Evolutionary conservation across 345 rosid genomes (phyloP), one percentile per base, ranked within the genome.

Genomic region (Syzygium grande): DNA sequence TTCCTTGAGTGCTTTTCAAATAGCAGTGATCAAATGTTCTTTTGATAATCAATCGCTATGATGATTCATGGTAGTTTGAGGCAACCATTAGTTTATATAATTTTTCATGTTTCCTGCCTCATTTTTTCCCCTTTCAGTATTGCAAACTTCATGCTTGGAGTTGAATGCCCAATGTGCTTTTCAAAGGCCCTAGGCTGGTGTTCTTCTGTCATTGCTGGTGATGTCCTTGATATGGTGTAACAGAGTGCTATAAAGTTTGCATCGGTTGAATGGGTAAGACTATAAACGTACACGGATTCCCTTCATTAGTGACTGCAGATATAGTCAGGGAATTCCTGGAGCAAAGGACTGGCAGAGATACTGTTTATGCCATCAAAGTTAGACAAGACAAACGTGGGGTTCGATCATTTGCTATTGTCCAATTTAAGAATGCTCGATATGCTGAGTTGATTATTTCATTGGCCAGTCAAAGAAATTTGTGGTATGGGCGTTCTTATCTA

Each of bases 381-480:
- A 91, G 96, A 77, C 29, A 27, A 1, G 9, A 90, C 0, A 95
- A 86, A 56, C 91, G 51, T 1, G 93, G 93, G 52, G 91, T 85
- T 85, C 77, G 95, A 89, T 90, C 83, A 25, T 92, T 54, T 84
- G 98, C 98, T n/a, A 90, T 91, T 55, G 96, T 97, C 43, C 99
- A 96, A 43, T 96, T 97, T 88, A 85, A 90, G 84, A 87, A 89
- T 1, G 85, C 23, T 19, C 87, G 53, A 87, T 86, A 84, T 65
- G 97, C 94, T 17, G 91, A 88, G 4, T 4, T 0, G 3, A 92
- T 97, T 53, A 56, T 95, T 51, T 86, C 52, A 6, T 85, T 86
- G 84, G 86, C 92, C 8, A 46, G 25, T 38, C 51, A 3, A 51
- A 59, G 87, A 34, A 1, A 30, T 51, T 90, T 96, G 27, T 84